These are phyloP conservation scores for Trichosporon ovoides DNA, from an alignment of 1,284 basidiomycete genomes.

Conservation along the genomic window DNA sequence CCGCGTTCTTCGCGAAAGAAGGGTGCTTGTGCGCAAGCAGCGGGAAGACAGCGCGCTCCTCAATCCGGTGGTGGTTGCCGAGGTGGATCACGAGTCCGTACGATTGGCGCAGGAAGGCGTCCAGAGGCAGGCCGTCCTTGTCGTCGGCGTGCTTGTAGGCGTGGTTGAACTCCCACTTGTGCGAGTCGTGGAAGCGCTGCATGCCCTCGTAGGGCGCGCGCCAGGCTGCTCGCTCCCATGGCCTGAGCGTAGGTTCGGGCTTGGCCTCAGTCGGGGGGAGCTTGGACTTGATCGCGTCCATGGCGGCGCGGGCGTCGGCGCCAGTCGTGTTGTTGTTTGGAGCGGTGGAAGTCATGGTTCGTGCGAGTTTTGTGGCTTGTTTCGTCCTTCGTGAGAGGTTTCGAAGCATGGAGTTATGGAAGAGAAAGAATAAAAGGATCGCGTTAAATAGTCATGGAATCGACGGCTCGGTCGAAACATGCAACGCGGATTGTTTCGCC, in stretches of 20 bases:
- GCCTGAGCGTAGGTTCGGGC: no score
- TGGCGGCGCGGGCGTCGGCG: background rate
- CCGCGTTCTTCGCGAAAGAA: constrained; percentile 52
- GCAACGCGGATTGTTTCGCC: no score
- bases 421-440: no score
- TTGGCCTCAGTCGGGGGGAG: background rate
- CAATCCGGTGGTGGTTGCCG: constrained; percentile 62
- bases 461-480: no score
- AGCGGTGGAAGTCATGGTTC: background rate
- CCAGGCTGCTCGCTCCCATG: constrained; percentile 1
- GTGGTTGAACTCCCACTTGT: constrained; percentile 9
- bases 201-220: constrained; percentile 10
- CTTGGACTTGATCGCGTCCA: background rate
- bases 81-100: constrained; percentile 51
- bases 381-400: no score
- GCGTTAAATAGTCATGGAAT: no score
- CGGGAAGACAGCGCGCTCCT: constrained; percentile 58
- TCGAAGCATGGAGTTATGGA: no score
- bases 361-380: no score
- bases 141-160: constrained; percentile 13
- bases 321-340: background rate
- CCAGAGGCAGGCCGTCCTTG: constrained; percentile 1
- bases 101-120: constrained; percentile 1
- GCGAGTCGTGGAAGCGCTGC: constrained; percentile 9
- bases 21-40: constrained; percentile 60